Base-by-base conservation (phyloP, 2,329 filamentous ascomycete species). In the Curvularia spicifera region DNA sequence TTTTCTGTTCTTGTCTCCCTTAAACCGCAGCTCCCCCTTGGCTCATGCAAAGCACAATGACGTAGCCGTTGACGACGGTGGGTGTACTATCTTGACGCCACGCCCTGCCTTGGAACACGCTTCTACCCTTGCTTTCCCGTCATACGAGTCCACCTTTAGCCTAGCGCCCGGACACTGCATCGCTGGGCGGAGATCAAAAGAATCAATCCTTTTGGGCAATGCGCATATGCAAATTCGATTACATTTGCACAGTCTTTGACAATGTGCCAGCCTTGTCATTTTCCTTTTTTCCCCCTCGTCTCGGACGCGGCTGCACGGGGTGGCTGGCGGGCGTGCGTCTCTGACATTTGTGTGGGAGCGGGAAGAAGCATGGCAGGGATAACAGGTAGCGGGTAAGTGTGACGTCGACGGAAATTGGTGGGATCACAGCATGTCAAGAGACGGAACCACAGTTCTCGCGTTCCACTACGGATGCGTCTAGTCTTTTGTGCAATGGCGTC, bases 341-440 rank as follows among this genome's bases (percentile, higher is more conserved):
- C 33, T 15, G 33, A 37, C 13, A 37, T 5, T 4, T 37, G 33
- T 6, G 33, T 37, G 33, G 33, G 15, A 37, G 13, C 33, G 33
- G 31, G 28, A 33, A 22, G 31, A 26, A n/a, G 31, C 10, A 33
- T 9, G 22, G 47, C 47, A 39, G 47, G 47, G 47, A 28, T 28
- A 24, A 24, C 7, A 18, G 12, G 20, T 12, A 18, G 40, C 9
- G 40, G 10, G 31, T 48, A 57, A 57, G 35, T 53, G 50, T 57
- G 55, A 57, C 55, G 55, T 57, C 51, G 50, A 53, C 29, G 55
- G 42, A 29, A 42, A 28, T 29, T 42, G 43, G 22, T 33, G 9
- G 22, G 20, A 43, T 24, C 18, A 43, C 22, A 10, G 4, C 3
- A 43, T n/a, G 33, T 37, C 12, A 42, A 28, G 26, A 29, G 48